phyloP scores from a whole-genome alignment of 106 monocot genomes.

The Phalaenopsis equestris region DNA sequence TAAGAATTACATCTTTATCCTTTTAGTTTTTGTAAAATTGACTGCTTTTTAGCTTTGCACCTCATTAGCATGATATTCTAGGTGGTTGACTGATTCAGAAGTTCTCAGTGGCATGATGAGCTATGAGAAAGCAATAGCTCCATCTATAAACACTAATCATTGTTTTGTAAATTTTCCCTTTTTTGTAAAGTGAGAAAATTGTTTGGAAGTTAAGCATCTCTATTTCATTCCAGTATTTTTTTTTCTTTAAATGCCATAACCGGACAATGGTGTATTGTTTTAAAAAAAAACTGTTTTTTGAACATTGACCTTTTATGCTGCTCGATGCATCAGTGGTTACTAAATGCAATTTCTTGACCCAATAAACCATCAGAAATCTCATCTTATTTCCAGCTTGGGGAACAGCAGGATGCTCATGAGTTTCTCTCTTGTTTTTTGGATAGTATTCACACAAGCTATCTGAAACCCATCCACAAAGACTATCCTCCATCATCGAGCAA shows the following conservation, averaged over 20 bases:
- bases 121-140: neutral
- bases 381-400: constrained; percentile 30
- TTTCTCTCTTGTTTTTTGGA: constrained; percentile 63
- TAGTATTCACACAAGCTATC: constrained; percentile 32
- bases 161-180: neutral
- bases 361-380: constrained; percentile 56
- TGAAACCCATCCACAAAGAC: constrained; percentile 10
- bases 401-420: constrained; percentile 87
- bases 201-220: neutral
- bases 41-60: neutral
- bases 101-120: neutral
- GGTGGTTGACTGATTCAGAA: neutral
- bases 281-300: neutral
- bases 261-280: neutral
- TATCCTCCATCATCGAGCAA: constrained; percentile 9
- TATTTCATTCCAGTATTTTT: neutral
- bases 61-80: neutral
- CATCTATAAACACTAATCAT: too few relatives aligned
- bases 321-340: neutral
- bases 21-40: neutral
- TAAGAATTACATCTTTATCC: neutral
- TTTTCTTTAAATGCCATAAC: neutral
- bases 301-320: neutral
- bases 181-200: neutral
- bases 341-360: constrained; percentile 36